Conservation (phyloP, 345 rosid genomes). For the Aurinia saxatilis region DNA sequence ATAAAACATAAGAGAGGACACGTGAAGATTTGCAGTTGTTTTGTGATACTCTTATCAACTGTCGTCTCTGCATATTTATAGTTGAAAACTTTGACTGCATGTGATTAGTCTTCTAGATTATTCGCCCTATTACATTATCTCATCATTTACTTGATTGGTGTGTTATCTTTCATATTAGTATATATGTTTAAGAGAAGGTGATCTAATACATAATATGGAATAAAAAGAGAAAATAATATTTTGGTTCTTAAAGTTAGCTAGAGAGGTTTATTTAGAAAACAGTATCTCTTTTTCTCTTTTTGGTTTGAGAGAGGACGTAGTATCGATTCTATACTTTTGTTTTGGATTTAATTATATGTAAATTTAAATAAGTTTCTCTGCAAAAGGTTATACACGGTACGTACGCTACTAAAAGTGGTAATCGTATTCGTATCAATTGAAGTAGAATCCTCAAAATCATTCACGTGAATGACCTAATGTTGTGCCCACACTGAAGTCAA, state of each 20-base stretch:
- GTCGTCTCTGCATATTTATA: conserved; percentile 24
- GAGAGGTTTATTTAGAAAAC: too few species aligned
- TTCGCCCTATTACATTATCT: not conserved
- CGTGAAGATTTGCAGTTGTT: conserved; percentile 26
- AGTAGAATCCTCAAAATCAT: not conserved
- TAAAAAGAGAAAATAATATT: too few species aligned
- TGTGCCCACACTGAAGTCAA: not conserved
- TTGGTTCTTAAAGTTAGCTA: too few species aligned
- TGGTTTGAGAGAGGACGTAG: too few species aligned
- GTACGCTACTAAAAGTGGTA: not conserved
- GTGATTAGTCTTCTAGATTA: conserved; percentile 13
- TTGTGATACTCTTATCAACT: conserved; percentile 12
- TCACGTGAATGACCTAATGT: not conserved
- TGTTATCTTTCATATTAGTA: too few species aligned
- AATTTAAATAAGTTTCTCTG: not conserved
- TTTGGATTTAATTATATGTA: too few species aligned
- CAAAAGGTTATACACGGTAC: conserved; percentile 11
- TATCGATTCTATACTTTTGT: too few species aligned
- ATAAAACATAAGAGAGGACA: conserved; percentile 25
- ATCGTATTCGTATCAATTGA: not conserved
- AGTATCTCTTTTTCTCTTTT: too few species aligned
- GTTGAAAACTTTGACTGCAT: conserved; percentile 23
- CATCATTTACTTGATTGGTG: not conserved
- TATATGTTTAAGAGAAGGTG: too few species aligned
- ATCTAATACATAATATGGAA: too few species aligned